Base-by-base conservation (phyloP, 495 filamentous ascomycete genomes). In the Achaetomiella virescens region DNA sequence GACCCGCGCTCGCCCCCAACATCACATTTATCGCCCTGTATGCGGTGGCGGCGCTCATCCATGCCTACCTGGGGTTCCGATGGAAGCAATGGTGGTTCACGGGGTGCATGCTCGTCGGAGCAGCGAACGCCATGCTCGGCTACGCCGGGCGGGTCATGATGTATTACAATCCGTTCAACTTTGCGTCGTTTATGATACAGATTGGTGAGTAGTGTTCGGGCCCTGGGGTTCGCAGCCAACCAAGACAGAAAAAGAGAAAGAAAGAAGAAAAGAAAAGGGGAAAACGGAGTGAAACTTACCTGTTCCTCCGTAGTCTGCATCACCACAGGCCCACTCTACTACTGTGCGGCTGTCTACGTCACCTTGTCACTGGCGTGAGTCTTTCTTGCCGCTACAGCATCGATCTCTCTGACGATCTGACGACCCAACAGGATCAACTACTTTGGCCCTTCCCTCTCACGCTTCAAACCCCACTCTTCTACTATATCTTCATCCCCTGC, bases 321-420 rank as follows among this genome's bases (percentile, higher is more conserved):
- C 10, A 78, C 73, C 10, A 69, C 79, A 21, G 77, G 65, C 0
- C 80, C 80, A 0, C 71, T 77, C 17, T 82, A 78, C 60, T 66
- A 76, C 44, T 72, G 74, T 25, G 80, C 79, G 5, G 78, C 69
- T 22, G 75, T 82, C 51, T 83, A 83, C 65, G 55, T 81, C 49
- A 79, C 75, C 3, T 58, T 74, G 15, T 63, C 64, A 14, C 57
- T 61, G 33, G 57, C 67, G 71, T 72, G 38, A 62, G 68, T 15
- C 25, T n/a, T 20, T 10, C 2, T 14, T 7, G 75, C 12, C 31
- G 0, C 18, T n/a, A 25, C 9, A 17, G 0, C 4, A 20, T 17
- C 6, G 10, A 2, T 22, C 10, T 18, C 14, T 0, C 14, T 4
- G 11, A 7, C 17, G 69, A 38, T 33, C 17, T 15, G 59, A 4